A percentile compares a stretch with the other conserved stretches of the same genome.
Conservation (phyloP, 257 asterid species). For the Solanum lignicaule region DNA sequence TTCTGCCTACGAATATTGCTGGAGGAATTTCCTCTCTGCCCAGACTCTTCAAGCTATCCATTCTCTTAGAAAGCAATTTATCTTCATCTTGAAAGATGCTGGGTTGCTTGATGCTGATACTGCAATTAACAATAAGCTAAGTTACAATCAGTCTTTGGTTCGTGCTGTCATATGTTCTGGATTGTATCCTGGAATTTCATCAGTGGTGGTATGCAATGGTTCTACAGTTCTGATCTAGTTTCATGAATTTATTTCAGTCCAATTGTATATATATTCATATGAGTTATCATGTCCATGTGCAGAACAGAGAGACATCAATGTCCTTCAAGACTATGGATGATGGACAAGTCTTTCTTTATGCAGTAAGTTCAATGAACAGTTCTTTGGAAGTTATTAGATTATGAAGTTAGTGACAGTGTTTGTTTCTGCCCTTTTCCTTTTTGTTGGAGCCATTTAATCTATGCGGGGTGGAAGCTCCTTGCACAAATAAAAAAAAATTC, state of each 20-base stretch:
- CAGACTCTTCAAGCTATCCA: conserved; percentile 98
- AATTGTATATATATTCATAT: neutral
- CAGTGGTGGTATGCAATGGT: conserved; percentile 66
- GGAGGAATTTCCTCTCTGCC: conserved; percentile 92
- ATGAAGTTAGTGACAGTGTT: neutral
- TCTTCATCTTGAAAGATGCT: conserved; percentile 80
- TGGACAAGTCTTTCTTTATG: conserved; percentile 86
- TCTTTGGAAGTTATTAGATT: neutral
- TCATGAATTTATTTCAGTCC: neutral
- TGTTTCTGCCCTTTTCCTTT: neutral
- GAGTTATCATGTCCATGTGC: conserved; percentile 16
- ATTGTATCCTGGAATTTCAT: conserved; percentile 86
- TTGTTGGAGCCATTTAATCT: neutral
- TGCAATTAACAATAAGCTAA: conserved; percentile 53
- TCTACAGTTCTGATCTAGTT: neutral
- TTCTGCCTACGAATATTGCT: conserved; percentile 88
- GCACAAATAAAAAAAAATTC: neutral
- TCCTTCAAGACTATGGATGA: conserved; percentile 99
- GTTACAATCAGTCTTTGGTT: conserved; percentile 91
- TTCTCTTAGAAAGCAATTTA: conserved; percentile 88
- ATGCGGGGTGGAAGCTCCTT: neutral
- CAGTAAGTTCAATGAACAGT: conserved; percentile 48
- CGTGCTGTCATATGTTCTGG: conserved; percentile 99
- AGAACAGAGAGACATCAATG: conserved; percentile 95
- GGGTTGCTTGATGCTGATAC: conserved; percentile 61